Base-by-base conservation (phyloP, 139 green algal species). In the Pedinophyceae sp. region DNA sequence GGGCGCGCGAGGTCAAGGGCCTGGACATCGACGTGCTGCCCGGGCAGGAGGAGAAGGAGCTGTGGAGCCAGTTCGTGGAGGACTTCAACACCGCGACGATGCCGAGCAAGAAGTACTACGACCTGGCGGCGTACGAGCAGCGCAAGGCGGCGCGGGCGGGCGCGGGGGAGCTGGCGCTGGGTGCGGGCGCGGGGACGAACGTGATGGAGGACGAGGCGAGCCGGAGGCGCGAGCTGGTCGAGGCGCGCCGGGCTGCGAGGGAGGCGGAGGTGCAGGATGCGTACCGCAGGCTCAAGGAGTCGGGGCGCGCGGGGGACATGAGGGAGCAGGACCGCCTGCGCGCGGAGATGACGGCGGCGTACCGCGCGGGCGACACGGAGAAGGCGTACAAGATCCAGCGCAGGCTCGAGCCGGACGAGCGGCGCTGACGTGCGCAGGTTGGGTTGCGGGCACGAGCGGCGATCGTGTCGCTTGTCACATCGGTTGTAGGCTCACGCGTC, bases 61-160 rank as follows among this genome's bases (percentile, higher is more conserved):
- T 93, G 57, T 89, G 87, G 57, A 59, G 39, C 55, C 69, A 79
- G 34, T 88, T 73, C 61, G 73, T 83, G 54, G 81, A 89, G 59
- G 76, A 80, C 38, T 81, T 64, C 64, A 71, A 73, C 61, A 73
- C 71, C 53, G 77, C 67, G 48, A 86, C 79, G 18, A 46, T 94
- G 34, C 71, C 80, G 2, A 72, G 92, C 60, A 71, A 59, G 22
- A 85, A 84, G 62, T 86, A 84, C 62, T 90, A 87, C 60, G 73
- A 87, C 57, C 63, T 88, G 52, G 77, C 79, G 39, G 60, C 69
- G 28, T 88, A 88, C 58, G 72, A 85, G 53, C 63, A 58, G 1
- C 24, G 66, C 16, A 55, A 69, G 46, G 62, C 62, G 2, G 24
- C 48, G 22, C 81, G 80, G 60, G 66, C 60, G 1, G 71, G 43